Evolutionary conservation across 345 rosid species (phyloP).

Genomic region (Gossypium australe): DNA sequence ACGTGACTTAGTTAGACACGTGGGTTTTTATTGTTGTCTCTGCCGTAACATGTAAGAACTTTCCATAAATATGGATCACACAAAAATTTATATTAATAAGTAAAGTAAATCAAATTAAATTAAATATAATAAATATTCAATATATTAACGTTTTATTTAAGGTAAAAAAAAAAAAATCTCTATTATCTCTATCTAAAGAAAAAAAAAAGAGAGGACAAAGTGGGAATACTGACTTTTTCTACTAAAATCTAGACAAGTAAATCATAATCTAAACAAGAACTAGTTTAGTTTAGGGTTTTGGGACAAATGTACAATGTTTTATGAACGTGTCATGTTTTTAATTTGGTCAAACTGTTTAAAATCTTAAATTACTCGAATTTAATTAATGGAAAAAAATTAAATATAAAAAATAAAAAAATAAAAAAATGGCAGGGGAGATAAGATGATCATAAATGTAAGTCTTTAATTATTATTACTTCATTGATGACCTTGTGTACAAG

Average conservation of each 20-base stretch:
- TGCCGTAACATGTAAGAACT: no score
- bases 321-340: not conserved
- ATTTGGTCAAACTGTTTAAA: not conserved
- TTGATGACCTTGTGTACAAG: not conserved
- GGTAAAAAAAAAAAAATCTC: not conserved
- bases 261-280: conserved; percentile 2
- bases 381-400: not conserved
- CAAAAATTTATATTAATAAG: not conserved
- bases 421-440: not conserved
- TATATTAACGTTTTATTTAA: not conserved
- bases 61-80: no score
- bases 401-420: not conserved
- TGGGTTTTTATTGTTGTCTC: not conserved
- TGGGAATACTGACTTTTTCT: not conserved
- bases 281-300: not conserved
- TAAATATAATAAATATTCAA: no score
- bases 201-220: not conserved
- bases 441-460: not conserved
- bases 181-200: not conserved
- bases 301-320: not conserved
- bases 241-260: not conserved
- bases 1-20: conserved; percentile 11
- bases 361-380: not conserved
- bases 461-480: not conserved
- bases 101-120: no score